phyloP scores from a whole-genome alignment of 768 basidiomycete genomes.

The Pholiota microspora region DNA sequence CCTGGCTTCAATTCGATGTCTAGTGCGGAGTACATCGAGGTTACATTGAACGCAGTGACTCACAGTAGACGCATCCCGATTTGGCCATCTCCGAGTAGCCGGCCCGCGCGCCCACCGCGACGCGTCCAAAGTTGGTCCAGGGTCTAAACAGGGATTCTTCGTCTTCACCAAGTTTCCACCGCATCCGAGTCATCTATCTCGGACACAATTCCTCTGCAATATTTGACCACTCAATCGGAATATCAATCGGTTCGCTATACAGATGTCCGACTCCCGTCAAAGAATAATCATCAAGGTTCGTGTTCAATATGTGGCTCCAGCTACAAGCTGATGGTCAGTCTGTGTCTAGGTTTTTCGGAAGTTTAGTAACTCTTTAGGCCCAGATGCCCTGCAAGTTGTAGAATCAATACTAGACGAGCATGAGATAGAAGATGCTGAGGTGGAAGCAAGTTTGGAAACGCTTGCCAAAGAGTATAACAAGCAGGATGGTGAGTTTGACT shows the following conservation, averaged over 20 bases:
- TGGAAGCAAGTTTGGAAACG: conserved; percentile 74
- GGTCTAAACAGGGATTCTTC: too few relatives aligned
- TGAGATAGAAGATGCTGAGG: conserved; percentile 65
- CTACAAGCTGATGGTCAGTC: neutral
- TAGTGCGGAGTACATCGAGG: conserved; percentile 60
- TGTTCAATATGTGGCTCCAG: neutral
- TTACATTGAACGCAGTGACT: neutral
- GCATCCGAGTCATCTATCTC: too few relatives aligned
- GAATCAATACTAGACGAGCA: conserved; percentile 71
- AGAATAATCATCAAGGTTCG: conserved; percentile 49
- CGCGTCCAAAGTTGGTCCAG: too few relatives aligned
- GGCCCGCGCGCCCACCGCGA: neutral
- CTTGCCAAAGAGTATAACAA: conserved; percentile 87
- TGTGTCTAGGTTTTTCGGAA: conserved; percentile 72
- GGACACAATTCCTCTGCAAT: too few relatives aligned
- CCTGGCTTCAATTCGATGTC: conserved; percentile 79
- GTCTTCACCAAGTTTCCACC: too few relatives aligned
- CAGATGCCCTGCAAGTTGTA: conserved; percentile 69
- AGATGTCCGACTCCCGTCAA: conserved; percentile 47
- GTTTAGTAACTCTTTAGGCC: conserved; percentile 83
- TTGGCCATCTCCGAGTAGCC: neutral
- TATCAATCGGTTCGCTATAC: too few relatives aligned
- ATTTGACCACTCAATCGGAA: too few relatives aligned
- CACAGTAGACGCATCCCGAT: neutral
- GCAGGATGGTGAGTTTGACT: conserved; percentile 65